Evolutionary conservation across 208 protist species (phyloP).

Genomic region (Crithidia acanthocephali): DNA sequence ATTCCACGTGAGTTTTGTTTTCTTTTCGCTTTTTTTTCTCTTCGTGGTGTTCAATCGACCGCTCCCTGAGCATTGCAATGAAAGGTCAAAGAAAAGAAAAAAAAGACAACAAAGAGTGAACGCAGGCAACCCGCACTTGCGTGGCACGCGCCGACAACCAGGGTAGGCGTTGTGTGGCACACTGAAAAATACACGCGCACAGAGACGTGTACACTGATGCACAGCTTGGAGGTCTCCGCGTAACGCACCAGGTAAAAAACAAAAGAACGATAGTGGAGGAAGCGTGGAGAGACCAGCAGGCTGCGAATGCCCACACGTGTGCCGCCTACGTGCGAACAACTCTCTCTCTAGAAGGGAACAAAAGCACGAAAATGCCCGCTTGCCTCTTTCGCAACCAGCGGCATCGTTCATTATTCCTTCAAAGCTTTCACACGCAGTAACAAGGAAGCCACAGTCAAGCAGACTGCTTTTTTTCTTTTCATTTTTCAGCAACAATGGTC

Average conservation of each 20-base stretch:
- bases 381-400: too few species aligned
- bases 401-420: too few species aligned
- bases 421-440: too few species aligned
- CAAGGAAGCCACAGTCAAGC: too few species aligned
- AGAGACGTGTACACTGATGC: neutral
- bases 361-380: too few species aligned
- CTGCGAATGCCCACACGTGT: too few species aligned
- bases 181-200: neutral
- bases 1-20: neutral
- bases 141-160: too few species aligned
- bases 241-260: slow-evolving; percentile 1
- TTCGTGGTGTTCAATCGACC: neutral
- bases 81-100: neutral
- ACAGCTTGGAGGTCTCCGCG: neutral
- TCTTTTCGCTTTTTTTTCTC: neutral
- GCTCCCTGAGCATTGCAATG: neutral
- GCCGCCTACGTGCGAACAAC: too few species aligned
- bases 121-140: neutral
- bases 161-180: neutral
- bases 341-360: too few species aligned
- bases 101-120: neutral
- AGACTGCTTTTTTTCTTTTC: too few species aligned
- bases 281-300: neutral
- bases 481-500: too few species aligned
- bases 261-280: neutral